Conservation (phyloP, 2,329 filamentous ascomycete genomes). For the Fusarium sp. region DNA sequence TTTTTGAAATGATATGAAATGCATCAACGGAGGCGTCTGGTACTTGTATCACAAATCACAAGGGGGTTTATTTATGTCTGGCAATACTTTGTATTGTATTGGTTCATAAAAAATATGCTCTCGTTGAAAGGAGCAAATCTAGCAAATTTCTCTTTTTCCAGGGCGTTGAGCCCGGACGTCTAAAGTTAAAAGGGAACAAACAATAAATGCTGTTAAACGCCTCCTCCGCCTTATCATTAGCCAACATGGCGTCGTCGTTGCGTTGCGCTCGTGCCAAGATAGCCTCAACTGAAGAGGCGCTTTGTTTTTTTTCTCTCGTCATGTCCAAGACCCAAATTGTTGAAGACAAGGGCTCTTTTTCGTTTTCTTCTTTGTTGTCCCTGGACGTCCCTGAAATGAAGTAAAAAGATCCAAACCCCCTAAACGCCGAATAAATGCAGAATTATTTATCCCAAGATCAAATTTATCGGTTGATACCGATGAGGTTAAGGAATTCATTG, state of each 20-base stretch:
- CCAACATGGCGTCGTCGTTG: neutral
- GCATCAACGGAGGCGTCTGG: conserved; percentile 21
- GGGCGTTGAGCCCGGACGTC: conserved; percentile 50
- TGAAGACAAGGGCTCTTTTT: conserved; percentile 47
- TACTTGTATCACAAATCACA: no score
- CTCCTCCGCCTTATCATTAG: conserved; percentile 16
- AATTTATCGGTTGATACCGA: conserved; percentile 66
- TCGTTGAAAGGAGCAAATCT: conserved; percentile 6
- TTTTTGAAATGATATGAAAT: conserved; percentile 25
- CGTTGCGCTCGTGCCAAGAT: neutral
- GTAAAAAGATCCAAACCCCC: conserved; percentile 6
- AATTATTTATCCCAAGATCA: conserved; percentile 6
- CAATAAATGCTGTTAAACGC: conserved; percentile 32
- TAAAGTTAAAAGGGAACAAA: conserved; percentile 35
- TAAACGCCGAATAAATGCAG: conserved; percentile 36
- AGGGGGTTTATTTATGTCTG: neutral
- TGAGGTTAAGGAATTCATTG: conserved; percentile 92
- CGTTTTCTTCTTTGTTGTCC: conserved; percentile 20
- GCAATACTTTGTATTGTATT: neutral
- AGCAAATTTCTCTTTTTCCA: conserved; percentile 31
- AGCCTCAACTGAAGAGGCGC: conserved; percentile 14
- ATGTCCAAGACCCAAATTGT: conserved; percentile 44
- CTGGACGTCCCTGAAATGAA: conserved; percentile 24
- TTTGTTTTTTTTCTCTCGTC: conserved; percentile 6
- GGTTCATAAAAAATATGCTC: neutral